Evolutionary conservation across 2,329 filamentous ascomycete species (phyloP).

Genomic region (Bipolaris gigantea): DNA sequence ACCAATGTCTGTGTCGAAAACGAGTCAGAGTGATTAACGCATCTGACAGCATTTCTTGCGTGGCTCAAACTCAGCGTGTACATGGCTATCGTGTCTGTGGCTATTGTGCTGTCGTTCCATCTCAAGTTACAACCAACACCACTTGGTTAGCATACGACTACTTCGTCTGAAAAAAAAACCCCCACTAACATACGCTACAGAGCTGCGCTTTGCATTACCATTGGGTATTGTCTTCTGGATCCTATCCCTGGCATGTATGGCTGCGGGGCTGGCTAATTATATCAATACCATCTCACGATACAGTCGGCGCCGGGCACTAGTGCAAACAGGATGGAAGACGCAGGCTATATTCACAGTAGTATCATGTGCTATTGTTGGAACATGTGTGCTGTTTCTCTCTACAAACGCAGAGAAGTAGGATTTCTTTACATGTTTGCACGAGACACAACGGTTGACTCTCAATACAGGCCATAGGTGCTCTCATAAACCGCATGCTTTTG

Average conservation of each 20-base stretch:
- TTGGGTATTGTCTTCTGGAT: slow-evolving; percentile 88
- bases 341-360: slow-evolving; percentile 65
- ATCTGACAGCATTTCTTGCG: slow-evolving; percentile 70
- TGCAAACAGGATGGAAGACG: slow-evolving; percentile 93
- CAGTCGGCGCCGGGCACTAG: slow-evolving; percentile 74
- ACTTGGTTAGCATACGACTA: slow-evolving; percentile 18
- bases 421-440: slow-evolving; percentile 3
- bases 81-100: slow-evolving; percentile 85
- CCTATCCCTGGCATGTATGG: slow-evolving; percentile 74
- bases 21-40: slow-evolving; percentile 5
- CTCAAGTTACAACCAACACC: slow-evolving; percentile 67
- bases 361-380: slow-evolving; percentile 45
- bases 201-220: slow-evolving; percentile 77
- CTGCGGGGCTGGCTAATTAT: slow-evolving; percentile 82
- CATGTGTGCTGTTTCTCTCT: slow-evolving; percentile 48
- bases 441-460: slow-evolving; percentile 7
- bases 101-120: slow-evolving; percentile 92
- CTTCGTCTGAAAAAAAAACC: not conserved
- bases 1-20: not conserved
- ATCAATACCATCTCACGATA: slow-evolving; percentile 82
- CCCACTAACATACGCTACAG: slow-evolving; percentile 48
- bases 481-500: slow-evolving; percentile 1
- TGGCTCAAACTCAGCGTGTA: slow-evolving; percentile 89
- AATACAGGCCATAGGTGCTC: not conserved
- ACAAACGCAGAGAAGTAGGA: slow-evolving; percentile 38